phyloP scores from a whole-genome alignment of 306 rosid species.

The Corylus avellana region DNA sequence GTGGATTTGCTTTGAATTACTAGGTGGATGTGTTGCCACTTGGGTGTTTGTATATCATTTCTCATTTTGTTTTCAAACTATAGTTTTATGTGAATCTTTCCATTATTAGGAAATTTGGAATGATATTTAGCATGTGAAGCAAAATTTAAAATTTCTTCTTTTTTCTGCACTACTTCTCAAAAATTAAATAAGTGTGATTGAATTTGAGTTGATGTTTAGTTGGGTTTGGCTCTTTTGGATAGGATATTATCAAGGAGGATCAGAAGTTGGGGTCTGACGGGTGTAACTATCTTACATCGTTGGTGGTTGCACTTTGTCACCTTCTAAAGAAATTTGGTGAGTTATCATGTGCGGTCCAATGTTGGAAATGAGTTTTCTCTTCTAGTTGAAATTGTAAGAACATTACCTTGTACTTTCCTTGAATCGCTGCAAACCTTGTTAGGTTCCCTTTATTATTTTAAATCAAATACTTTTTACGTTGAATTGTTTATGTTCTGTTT shows the following conservation, averaged over 20 bases:
- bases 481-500: not conserved
- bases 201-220: constrained; percentile 6
- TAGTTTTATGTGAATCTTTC: not conserved
- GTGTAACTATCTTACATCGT: constrained; percentile 44
- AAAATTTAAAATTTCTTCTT: not conserved
- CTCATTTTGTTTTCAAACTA: not conserved
- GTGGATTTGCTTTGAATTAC: not conserved
- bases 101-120: not conserved
- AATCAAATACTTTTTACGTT: not conserved
- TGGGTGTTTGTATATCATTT: not conserved
- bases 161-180: not conserved
- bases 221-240: constrained; percentile 22
- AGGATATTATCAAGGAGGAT: constrained; percentile 50
- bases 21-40: not conserved
- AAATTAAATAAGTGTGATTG: constrained; percentile 1
- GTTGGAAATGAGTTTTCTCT: constrained; percentile 4
- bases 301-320: constrained; percentile 67
- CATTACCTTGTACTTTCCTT: not conserved
- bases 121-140: not conserved
- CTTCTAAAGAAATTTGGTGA: constrained; percentile 68
- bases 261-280: constrained; percentile 51
- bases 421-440: not conserved
- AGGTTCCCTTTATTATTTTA: not conserved
- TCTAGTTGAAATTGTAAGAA: not conserved
- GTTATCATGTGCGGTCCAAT: constrained; percentile 20